Percentiles rank a stretch among this genome's conserved stretches.
These are phyloP conservation scores for Luzula sylvatica DNA, from an alignment of 176 grass and related monocot genomes.

Conservation along the genomic window DNA sequence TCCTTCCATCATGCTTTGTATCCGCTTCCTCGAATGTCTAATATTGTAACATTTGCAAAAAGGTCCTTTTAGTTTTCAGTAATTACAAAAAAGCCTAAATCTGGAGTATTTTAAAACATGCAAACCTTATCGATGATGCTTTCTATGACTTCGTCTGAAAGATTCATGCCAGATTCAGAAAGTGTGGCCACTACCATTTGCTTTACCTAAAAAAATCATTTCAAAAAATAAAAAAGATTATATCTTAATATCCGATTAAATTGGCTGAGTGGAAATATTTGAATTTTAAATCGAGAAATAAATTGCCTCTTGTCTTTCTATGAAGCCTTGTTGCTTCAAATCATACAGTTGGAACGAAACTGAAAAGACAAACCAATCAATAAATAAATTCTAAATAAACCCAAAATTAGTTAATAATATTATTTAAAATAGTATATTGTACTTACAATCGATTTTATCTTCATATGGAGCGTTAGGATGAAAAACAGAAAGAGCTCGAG, in stretches of 20 bases:
- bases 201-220: conserved; percentile 21
- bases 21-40: conserved; percentile 31
- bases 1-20: conserved; percentile 33
- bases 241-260: no score
- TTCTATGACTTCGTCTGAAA: conserved; percentile 32
- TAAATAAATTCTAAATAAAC: not conserved
- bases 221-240: not conserved
- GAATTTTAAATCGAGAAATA: no score
- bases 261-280: no score
- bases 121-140: conserved; percentile 33
- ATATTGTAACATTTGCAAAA: not conserved
- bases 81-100: not conserved
- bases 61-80: not conserved
- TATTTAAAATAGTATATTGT: not conserved
- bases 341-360: conserved; percentile 34
- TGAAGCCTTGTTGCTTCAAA: conserved; percentile 35
- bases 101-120: not conserved
- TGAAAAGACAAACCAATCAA: conserved; percentile 6
- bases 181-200: conserved; percentile 37
- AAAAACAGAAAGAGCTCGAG: conserved; percentile 32
- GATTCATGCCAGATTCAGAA: conserved; percentile 34
- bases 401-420: not conserved
- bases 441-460: conserved; percentile 41
- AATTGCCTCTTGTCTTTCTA: conserved; percentile 33
- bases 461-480: conserved; percentile 34